Base-by-base conservation (phyloP, 2,329 filamentous ascomycete species). In the Escovopsis weberi region DNA sequence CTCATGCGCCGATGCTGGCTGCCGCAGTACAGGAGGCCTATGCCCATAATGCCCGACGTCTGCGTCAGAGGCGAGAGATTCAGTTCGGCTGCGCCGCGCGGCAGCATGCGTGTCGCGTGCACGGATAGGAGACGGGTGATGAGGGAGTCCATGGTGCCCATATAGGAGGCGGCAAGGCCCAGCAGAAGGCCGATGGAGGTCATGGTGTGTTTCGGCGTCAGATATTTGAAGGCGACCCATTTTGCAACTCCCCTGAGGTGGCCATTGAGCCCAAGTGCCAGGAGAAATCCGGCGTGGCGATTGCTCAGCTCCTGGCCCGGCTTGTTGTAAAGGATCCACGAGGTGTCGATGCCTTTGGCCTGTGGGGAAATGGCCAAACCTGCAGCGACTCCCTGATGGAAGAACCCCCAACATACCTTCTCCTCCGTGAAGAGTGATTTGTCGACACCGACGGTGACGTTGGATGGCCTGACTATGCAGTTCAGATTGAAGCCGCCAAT, bases 191-290 rank as follows among this genome's bases (percentile, higher is more conserved):
- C 91, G 43, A 98, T 89, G 1, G 91, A 96, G 23, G 91, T 96
- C 91, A 98, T 98, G 26, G 88, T 94, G 60, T 98, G 93, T 56
- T 98, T 98, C 1, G 91, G 89, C 0, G 91, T 98, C n/a, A 98
- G 68, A 52, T 98, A 98, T 57, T 95, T 96, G 72, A 96, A 98
- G 8, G 88, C 89, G 37, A 98, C 82, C 89, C 91, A 98, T 65
- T 96, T 96, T 3, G 91, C 91, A 26, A 98, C 75, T 7, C 79
- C 82, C 52, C 85, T 91, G n/a, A 98, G 68, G 62, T 98, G 93
- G 0, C 91, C 93, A 53, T 95, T 95, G 23, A 98, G 68, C 4
- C 91, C 91, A 4, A 98, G 70, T 4, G 87, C 91, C 1, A 98
- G 70, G 37, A 98, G 65, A 49, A 98, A 91, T 0, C 91, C 91